Percentiles rank a stretch among this genome's conserved stretches.
These are phyloP conservation scores for Spinellus fusiger DNA, from an alignment of 192 early-diverging fungal genomes.

Conservation along the genomic window DNA sequence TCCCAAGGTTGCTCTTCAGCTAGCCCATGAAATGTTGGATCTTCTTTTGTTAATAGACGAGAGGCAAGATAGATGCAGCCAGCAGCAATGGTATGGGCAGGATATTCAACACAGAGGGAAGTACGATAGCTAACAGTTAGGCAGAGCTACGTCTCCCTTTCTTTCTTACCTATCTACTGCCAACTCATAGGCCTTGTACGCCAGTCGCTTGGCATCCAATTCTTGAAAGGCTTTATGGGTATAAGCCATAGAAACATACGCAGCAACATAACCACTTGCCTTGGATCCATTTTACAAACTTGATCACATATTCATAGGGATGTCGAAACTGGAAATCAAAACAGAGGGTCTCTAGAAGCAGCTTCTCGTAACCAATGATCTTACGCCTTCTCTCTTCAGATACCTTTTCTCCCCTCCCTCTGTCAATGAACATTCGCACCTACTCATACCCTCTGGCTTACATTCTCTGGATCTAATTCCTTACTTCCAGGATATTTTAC, in stretches of 20 bases:
- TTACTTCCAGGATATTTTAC: constrained; percentile 42
- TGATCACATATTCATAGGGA: constrained; percentile 64
- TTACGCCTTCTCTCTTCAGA: constrained; percentile 61
- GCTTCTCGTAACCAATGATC: constrained; percentile 62
- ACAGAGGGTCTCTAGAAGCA: constrained; percentile 71
- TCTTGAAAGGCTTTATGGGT: constrained; percentile 8
- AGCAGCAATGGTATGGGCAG: constrained; percentile 57
- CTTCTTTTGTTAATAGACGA: constrained; percentile 31
- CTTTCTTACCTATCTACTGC: constrained; percentile 21
- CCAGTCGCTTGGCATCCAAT: constrained; percentile 38
- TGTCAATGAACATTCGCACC: background rate
- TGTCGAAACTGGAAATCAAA: constrained; percentile 78
- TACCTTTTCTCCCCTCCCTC: constrained; percentile 32
- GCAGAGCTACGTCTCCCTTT: background rate
- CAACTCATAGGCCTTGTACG: constrained; percentile 29
- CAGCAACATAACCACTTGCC: constrained; percentile 29
- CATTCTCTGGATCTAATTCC: constrained; percentile 52
- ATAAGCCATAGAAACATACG: background rate
- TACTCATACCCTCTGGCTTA: constrained; percentile 13
- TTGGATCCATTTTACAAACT: constrained; percentile 62
- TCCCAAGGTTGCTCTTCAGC: constrained; percentile 41
- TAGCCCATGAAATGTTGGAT: constrained; percentile 23
- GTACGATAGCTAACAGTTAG: constrained; percentile 50
- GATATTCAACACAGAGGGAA: constrained; percentile 52
- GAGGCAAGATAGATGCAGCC: constrained; percentile 55